Evolutionary conservation across 1,139 yeast genomes (phyloP).

Genomic region (Suhomyces terraborum): DNA sequence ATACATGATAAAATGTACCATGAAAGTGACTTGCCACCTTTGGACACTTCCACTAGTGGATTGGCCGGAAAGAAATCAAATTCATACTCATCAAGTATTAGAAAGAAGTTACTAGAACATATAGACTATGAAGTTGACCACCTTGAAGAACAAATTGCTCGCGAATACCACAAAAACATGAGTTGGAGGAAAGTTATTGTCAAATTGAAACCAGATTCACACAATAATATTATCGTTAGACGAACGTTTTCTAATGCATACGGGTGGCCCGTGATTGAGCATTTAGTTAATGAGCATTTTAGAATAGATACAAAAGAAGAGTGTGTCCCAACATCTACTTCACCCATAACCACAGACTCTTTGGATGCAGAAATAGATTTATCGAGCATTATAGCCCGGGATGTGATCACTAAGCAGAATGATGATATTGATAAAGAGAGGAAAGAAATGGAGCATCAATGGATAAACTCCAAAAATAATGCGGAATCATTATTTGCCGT

Average conservation of each 20-base stretch:
- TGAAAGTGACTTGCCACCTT: slow-evolving; percentile 37
- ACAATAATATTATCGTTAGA: slow-evolving; percentile 87
- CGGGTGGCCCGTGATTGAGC: slow-evolving; percentile 94
- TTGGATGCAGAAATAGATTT: slow-evolving; percentile 34
- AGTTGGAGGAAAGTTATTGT: slow-evolving; percentile 93
- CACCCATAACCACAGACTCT: slow-evolving; percentile 19
- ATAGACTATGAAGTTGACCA: slow-evolving; percentile 24
- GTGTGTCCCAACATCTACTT: background rate
- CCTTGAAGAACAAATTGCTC: slow-evolving; percentile 81
- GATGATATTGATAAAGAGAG: slow-evolving; percentile 33
- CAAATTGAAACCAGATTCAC: slow-evolving; percentile 88
- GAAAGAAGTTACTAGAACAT: slow-evolving; percentile 15
- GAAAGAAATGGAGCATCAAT: slow-evolving; percentile 29
- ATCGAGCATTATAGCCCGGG: slow-evolving; percentile 38
- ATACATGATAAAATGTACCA: slow-evolving; percentile 45
- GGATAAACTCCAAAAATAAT: slow-evolving; percentile 55
- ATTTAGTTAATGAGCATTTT: slow-evolving; percentile 71
- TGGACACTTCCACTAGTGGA: background rate
- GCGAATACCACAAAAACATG: slow-evolving; percentile 84
- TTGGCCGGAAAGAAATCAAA: slow-evolving; percentile 1
- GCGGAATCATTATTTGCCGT: slow-evolving; percentile 59
- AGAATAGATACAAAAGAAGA: background rate
- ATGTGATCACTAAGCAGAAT: slow-evolving; percentile 37
- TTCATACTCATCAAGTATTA: slow-evolving; percentile 10
- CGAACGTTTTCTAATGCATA: slow-evolving; percentile 89